phyloP scores from a whole-genome alignment of 2,329 filamentous ascomycete genomes.

The Colletotrichum orbiculare region DNA sequence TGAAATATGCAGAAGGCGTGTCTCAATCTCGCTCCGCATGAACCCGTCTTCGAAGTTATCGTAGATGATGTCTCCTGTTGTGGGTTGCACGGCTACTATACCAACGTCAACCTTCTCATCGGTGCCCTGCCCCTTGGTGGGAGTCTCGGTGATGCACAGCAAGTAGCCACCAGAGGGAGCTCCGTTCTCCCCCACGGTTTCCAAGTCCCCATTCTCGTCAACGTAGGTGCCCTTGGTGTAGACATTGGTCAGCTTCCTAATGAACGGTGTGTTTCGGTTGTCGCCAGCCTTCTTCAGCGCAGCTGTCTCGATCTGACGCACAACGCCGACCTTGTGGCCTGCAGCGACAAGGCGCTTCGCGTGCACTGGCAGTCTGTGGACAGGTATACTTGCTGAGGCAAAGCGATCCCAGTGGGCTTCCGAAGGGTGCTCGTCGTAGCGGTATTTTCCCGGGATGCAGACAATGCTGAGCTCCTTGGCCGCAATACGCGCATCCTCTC shows the following conservation, averaged over 20 bases:
- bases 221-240: conserved; percentile 99
- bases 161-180: conserved; percentile 83
- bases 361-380: conserved; percentile 90
- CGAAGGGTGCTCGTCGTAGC: conserved; percentile 93
- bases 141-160: conserved; percentile 89
- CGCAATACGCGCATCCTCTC: conserved; percentile 90
- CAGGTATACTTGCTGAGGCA: conserved; percentile 94
- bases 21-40: conserved; percentile 97
- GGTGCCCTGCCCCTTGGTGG: conserved; percentile 80
- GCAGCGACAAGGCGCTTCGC: conserved; percentile 92
- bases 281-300: conserved; percentile 95
- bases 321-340: conserved; percentile 95
- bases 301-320: conserved; percentile 93
- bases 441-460: conserved; percentile 94
- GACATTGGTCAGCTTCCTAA: conserved; percentile 91
- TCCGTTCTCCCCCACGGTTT: conserved; percentile 59
- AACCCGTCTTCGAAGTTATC: conserved; percentile 97
- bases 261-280: conserved; percentile 92
- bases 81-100: conserved; percentile 92
- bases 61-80: conserved; percentile 95
- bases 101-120: conserved; percentile 95
- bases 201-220: conserved; percentile 88
- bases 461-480: conserved; percentile 94
- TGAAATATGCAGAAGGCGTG: conserved; percentile 91
- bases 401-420: conserved; percentile 94